Evolutionary conservation across 129 eudicot species (phyloP).

Genomic region (Centella asiatica): DNA sequence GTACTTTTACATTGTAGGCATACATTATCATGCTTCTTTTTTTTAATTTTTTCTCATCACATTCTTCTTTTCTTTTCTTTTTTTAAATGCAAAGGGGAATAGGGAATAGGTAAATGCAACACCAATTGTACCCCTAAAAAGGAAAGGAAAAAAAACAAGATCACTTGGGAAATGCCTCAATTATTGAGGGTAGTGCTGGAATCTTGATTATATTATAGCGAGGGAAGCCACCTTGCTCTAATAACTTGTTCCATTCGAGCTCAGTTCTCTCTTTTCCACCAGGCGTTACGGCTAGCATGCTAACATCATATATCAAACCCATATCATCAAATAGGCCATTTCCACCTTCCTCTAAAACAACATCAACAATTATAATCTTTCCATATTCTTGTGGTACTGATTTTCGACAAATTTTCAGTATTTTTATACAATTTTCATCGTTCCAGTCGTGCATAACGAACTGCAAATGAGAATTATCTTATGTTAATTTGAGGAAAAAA

Average conservation of each 20-base stretch:
- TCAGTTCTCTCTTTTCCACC: constrained; percentile 16
- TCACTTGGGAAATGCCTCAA: constrained; percentile 10
- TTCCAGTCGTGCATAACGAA: constrained; percentile 6
- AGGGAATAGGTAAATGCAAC: too few relatives aligned
- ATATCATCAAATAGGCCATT: constrained; percentile 1
- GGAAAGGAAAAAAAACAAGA: too few relatives aligned
- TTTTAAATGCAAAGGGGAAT: too few relatives aligned
- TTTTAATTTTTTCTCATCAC: too few relatives aligned
- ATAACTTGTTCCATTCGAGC: not conserved
- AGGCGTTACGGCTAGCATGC: not conserved
- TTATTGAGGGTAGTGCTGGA: constrained; percentile 10
- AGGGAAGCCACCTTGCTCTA: constrained; percentile 14
- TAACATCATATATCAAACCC: not conserved
- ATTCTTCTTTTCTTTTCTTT: too few relatives aligned
- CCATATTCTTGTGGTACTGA: not conserved
- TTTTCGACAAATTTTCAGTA: not conserved
- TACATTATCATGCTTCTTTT: too few relatives aligned
- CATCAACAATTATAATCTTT: not conserved
- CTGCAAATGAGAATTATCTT: too few relatives aligned
- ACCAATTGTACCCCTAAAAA: too few relatives aligned
- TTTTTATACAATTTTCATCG: not conserved
- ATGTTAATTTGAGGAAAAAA: too few relatives aligned
- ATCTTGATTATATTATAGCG: constrained; percentile 4
- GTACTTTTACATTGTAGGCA: too few relatives aligned
- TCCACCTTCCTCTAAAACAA: not conserved